These are phyloP conservation scores for Ottelia alismoides DNA, from an alignment of 106 monocot genomes.

Conservation along the genomic window DNA sequence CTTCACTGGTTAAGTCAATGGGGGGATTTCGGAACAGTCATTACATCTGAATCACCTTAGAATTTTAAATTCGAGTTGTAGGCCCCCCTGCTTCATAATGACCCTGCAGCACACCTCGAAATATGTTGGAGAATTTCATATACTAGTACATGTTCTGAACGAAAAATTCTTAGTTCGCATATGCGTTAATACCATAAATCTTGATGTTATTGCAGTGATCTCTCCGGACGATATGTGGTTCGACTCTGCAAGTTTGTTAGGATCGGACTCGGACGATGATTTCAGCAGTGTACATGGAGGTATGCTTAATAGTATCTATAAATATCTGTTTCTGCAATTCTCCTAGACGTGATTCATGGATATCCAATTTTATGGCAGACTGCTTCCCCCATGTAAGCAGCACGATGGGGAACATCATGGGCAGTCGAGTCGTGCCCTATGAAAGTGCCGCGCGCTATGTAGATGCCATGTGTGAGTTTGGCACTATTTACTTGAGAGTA, in stretches of 20 bases:
- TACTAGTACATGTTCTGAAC: too few species aligned
- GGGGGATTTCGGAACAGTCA: too few species aligned
- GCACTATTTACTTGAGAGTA: too few species aligned
- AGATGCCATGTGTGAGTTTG: conserved; percentile 43
- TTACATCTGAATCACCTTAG: too few species aligned
- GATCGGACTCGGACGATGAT: conserved; percentile 76
- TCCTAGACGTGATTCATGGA: too few species aligned
- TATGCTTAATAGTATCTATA: conserved; percentile 8
- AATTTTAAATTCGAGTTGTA: too few species aligned
- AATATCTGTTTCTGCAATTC: not conserved
- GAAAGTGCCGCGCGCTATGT: conserved; percentile 37
- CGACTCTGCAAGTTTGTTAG: conserved; percentile 63
- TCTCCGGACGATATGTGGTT: conserved; percentile 73
- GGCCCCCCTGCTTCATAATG: too few species aligned
- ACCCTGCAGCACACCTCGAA: too few species aligned
- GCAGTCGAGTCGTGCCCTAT: conserved; percentile 20
- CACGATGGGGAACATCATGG: conserved; percentile 8
- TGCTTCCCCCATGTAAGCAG: conserved; percentile 28
- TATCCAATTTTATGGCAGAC: conserved; percentile 27
- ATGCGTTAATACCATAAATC: too few species aligned
- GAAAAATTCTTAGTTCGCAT: too few species aligned
- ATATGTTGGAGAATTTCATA: too few species aligned
- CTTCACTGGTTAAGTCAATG: too few species aligned
- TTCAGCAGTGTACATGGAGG: conserved; percentile 73
- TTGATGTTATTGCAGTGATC: conserved; percentile 23